These are phyloP conservation scores for Cyathus striatus DNA, from an alignment of 768 basidiomycete genomes.

Conservation along the genomic window DNA sequence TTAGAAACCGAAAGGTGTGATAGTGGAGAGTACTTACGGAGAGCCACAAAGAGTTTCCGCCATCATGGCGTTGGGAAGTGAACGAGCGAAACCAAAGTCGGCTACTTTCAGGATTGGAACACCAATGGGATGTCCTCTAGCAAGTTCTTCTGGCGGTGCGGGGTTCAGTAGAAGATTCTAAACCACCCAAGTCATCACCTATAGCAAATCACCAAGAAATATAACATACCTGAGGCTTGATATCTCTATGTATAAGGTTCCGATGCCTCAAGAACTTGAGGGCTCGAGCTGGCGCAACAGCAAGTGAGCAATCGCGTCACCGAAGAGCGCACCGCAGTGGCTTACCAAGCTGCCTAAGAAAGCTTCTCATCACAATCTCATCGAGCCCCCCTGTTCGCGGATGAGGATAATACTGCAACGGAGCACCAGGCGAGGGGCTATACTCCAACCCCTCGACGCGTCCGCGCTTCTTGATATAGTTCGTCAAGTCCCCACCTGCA, in stretches of 20 bases:
- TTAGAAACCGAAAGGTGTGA: background rate
- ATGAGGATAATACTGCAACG: slow-evolving; percentile 85
- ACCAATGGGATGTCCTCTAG: slow-evolving; percentile 83
- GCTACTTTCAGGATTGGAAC: slow-evolving; percentile 96
- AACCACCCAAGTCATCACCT: slow-evolving; percentile 5
- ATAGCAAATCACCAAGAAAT: background rate
- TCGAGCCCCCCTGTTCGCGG: slow-evolving; percentile 87
- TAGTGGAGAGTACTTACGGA: slow-evolving; percentile 55
- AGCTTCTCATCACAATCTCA: slow-evolving; percentile 87
- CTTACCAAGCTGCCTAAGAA: slow-evolving; percentile 84
- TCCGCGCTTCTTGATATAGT: slow-evolving; percentile 98
- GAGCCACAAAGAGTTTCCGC: slow-evolving; percentile 98
- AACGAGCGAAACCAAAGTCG: slow-evolving; percentile 96
- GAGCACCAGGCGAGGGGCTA: slow-evolving; percentile 58
- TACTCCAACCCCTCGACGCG: slow-evolving; percentile 87
- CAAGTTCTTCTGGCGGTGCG: slow-evolving; percentile 72
- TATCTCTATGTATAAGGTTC: slow-evolving; percentile 93
- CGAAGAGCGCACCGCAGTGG: slow-evolving; percentile 3
- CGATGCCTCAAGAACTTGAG: slow-evolving; percentile 87
- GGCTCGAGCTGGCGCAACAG: slow-evolving; percentile 63
- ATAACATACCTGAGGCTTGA: slow-evolving; percentile 80
- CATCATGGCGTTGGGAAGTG: slow-evolving; percentile 86
- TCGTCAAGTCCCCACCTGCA: slow-evolving; percentile 90
- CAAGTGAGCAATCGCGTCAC: background rate
- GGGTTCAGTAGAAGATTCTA: slow-evolving; percentile 91